Percentiles rank a stretch among this genome's conserved stretches.
phyloP scores from a whole-genome alignment of 441 rosid genomes.

The Pelargonium citronellum region DNA sequence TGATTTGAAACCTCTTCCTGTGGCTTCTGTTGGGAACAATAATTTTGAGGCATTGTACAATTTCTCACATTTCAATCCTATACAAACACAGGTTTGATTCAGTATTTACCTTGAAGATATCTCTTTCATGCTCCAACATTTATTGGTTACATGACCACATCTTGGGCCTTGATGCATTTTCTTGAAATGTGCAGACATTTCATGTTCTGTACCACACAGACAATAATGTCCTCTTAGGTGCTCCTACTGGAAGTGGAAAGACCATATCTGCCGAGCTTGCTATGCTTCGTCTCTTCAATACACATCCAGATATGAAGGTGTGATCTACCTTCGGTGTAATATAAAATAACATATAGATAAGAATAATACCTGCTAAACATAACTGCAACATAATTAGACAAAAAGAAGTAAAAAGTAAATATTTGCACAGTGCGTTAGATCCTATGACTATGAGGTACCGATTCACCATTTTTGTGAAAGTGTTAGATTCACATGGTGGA shows the following conservation, averaged over 20 bases:
- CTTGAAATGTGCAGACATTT: constrained; percentile 58
- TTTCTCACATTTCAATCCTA: constrained; percentile 98
- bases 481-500: too few relatives aligned
- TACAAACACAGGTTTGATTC: constrained; percentile 86
- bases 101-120: constrained; percentile 19
- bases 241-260: constrained; percentile 99
- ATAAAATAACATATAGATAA: background rate
- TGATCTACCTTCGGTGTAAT: constrained; percentile 17
- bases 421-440: too few relatives aligned
- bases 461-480: too few relatives aligned
- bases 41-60: constrained; percentile 71
- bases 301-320: constrained; percentile 99
- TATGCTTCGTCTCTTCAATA: constrained; percentile 87
- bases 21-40: constrained; percentile 68
- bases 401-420: too few relatives aligned
- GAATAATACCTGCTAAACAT: constrained; percentile 1
- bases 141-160: constrained; percentile 14
- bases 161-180: constrained; percentile 19
- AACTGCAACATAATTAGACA: background rate
- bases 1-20: constrained; percentile 92
- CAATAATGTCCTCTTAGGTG: constrained; percentile 89
- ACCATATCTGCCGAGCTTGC: constrained; percentile 99
- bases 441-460: too few relatives aligned
- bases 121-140: constrained; percentile 15
- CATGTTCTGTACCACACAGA: constrained; percentile 91